Evolutionary conservation across 139 green algal species (phyloP).

Genomic region (Haematococcus sp.): DNA sequence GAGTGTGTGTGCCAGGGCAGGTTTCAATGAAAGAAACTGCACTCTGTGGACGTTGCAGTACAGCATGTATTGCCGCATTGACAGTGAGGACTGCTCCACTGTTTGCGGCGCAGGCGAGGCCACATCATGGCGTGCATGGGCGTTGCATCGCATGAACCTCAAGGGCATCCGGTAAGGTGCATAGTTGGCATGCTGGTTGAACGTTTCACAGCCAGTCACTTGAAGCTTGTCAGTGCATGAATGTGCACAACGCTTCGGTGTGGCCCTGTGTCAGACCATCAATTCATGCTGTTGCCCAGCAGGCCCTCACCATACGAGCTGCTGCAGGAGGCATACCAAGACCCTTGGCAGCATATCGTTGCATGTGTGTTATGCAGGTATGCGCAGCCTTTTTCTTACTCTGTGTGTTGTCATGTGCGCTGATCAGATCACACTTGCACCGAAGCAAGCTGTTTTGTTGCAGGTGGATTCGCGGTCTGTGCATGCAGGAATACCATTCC

Average conservation of each 20-base stretch:
- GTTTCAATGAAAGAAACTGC: too few species aligned
- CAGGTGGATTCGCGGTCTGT: too few species aligned
- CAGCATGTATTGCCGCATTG: too few species aligned
- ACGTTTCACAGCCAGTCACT: too few species aligned
- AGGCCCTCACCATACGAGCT: conserved; percentile 30
- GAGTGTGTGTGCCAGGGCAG: not conserved
- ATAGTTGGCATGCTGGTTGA: not conserved
- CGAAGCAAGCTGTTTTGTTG: too few species aligned
- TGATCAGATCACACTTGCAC: not conserved
- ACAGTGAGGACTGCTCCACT: too few species aligned
- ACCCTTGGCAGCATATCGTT: conserved; percentile 48
- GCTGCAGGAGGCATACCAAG: conserved; percentile 33
- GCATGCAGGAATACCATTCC: too few species aligned
- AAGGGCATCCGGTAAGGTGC: not conserved
- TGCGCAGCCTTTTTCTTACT: too few species aligned
- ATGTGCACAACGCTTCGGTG: too few species aligned
- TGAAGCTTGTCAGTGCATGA: not conserved
- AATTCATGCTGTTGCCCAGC: not conserved
- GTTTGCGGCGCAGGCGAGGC: not conserved
- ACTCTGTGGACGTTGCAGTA: too few species aligned
- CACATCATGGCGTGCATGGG: not conserved
- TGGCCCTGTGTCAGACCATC: too few species aligned
- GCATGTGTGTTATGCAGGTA: conserved; percentile 47
- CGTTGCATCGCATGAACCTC: not conserved
- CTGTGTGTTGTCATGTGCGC: not conserved